These are phyloP conservation scores for Sisymbrium irio DNA, from an alignment of 345 rosid genomes.

Conservation along the genomic window DNA sequence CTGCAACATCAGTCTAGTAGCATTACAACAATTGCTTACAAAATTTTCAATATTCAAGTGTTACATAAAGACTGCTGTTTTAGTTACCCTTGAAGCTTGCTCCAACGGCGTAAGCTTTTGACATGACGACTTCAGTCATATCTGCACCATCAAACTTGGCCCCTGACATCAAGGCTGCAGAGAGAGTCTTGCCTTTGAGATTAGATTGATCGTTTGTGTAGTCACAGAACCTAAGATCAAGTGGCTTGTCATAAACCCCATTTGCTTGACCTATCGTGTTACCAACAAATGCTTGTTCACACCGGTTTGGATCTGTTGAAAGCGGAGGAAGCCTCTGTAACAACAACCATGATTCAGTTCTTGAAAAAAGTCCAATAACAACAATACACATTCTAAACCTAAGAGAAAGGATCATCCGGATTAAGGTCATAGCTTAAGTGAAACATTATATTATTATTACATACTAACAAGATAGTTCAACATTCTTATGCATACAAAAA, in stretches of 20 bases:
- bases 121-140: conserved; percentile 97
- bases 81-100: conserved; percentile 87
- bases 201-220: conserved; percentile 79
- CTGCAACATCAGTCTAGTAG: conserved; percentile 37
- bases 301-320: conserved; percentile 81
- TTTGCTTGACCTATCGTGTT: conserved; percentile 98
- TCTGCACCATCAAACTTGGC: conserved; percentile 99
- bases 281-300: conserved; percentile 85
- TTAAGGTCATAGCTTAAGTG: no score
- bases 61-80: background rate
- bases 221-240: conserved; percentile 90
- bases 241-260: conserved; percentile 94
- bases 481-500: background rate
- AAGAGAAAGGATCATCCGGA: no score
- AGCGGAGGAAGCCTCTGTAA: conserved; percentile 92
- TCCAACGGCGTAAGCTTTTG: conserved; percentile 94
- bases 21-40: background rate
- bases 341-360: background rate
- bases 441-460: no score
- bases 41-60: background rate
- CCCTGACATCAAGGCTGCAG: conserved; percentile 91
- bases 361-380: no score
- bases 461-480: background rate
- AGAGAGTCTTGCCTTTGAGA: conserved; percentile 88
- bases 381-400: no score